Percentiles rank a stretch among this genome's conserved stretches.
These are phyloP conservation scores for Jackrogersella multiformis DNA, from an alignment of 495 filamentous ascomycete species.

Conservation along the genomic window DNA sequence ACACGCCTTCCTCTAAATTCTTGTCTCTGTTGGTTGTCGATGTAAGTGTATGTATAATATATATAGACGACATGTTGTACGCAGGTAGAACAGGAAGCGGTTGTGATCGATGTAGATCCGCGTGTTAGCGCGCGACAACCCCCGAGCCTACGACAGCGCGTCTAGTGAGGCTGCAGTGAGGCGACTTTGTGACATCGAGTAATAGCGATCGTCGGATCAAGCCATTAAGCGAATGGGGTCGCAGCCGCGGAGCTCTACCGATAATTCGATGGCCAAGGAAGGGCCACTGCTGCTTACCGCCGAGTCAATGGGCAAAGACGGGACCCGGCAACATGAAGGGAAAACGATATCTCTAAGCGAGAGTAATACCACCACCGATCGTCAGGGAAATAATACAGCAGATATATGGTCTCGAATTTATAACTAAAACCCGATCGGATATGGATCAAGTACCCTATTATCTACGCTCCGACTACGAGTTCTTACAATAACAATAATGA, in stretches of 20 bases:
- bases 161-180: constrained; percentile 30
- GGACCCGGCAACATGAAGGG: constrained; percentile 14
- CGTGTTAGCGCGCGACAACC: constrained; percentile 22
- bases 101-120: constrained; percentile 24
- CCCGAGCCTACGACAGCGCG: constrained; percentile 17
- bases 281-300: constrained; percentile 1
- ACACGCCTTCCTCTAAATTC: not conserved
- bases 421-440: not conserved
- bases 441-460: not conserved
- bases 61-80: constrained; percentile 5
- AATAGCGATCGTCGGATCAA: constrained; percentile 29
- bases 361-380: constrained; percentile 1
- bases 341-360: constrained; percentile 12
- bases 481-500: no score
- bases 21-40: not conserved
- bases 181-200: constrained; percentile 19
- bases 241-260: constrained; percentile 9
- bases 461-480: no score
- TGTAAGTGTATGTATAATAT: not conserved
- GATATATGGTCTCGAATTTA: not conserved
- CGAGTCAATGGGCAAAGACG: constrained; percentile 25
- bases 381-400: not conserved
- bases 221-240: constrained; percentile 11
- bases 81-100: not conserved
- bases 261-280: constrained; percentile 2